Percentiles rank a stretch among this genome's conserved stretches.
phyloP scores from a whole-genome alignment of 345 rosid genomes.

The Corchorus olitorius region DNA sequence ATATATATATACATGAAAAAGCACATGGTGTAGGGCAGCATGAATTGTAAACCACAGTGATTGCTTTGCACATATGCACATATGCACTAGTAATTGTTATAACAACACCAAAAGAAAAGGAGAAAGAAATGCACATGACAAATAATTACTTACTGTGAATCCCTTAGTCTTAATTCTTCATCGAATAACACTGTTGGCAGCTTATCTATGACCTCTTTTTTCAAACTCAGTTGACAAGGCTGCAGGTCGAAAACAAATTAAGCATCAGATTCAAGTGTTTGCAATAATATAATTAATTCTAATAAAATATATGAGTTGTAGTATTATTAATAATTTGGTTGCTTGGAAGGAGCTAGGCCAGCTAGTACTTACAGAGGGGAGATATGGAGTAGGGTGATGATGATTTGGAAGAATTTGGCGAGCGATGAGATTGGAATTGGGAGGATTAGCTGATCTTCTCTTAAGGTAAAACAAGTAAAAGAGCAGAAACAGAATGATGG shows the following conservation, averaged over 20 bases:
- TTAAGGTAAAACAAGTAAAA: conserved; percentile 94
- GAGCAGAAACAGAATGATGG: conserved; percentile 80
- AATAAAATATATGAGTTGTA: no score
- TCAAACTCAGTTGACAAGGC: conserved; percentile 60
- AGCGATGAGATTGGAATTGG: conserved; percentile 44
- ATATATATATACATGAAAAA: not conserved
- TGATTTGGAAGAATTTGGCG: conserved; percentile 53
- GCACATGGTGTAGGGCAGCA: conserved; percentile 24
- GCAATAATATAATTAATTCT: no score
- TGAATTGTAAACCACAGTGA: conserved; percentile 8
- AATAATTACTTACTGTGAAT: conserved; percentile 70
- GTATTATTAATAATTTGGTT: no score
- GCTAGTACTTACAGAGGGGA: conserved; percentile 51
- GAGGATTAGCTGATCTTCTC: conserved; percentile 58
- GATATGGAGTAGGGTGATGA: conserved; percentile 40
- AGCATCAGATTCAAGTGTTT: not conserved
- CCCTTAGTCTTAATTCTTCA: conserved; percentile 71
- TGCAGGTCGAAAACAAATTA: conserved; percentile 14
- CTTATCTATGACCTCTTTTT: conserved; percentile 59
- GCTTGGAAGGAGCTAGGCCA: not conserved
- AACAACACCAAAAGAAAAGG: not conserved
- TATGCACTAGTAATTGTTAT: conserved; percentile 18
- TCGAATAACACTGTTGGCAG: conserved; percentile 71
- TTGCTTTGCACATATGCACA: not conserved
- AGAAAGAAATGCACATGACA: conserved; percentile 7